Conservation (phyloP, 83 land plant species). For the Thuja plicata region DNA sequence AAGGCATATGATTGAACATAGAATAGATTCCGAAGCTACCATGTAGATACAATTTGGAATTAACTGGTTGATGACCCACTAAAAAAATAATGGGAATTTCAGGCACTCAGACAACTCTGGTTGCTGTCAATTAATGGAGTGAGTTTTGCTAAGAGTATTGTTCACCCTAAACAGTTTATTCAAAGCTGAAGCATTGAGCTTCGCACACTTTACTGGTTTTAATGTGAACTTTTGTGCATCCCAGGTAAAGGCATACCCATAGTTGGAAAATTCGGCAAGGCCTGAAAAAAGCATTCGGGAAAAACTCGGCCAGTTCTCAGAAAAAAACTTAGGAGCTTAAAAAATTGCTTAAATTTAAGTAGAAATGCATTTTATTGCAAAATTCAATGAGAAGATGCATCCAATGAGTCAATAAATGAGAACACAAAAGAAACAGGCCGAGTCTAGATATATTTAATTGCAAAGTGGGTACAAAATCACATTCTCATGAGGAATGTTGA, state of each 20-base stretch:
- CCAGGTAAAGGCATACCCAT: background rate
- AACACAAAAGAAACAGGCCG: too few relatives aligned
- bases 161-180: background rate
- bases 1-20: background rate
- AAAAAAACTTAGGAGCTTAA: too few relatives aligned
- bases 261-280: too few relatives aligned
- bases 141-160: background rate
- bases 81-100: background rate
- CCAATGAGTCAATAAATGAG: too few relatives aligned
- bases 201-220: background rate
- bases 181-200: background rate
- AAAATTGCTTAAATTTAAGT: too few relatives aligned
- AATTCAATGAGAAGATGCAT: too few relatives aligned
- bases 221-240: background rate
- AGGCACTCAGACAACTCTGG: background rate
- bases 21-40: background rate
- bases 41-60: background rate
- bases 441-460: too few relatives aligned
- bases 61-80: background rate
- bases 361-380: too few relatives aligned
- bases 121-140: background rate
- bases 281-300: too few relatives aligned
- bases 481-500: too few relatives aligned
- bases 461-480: too few relatives aligned
- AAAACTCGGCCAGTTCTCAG: too few relatives aligned